Base-by-base conservation (phyloP, 225 moss, liverwort and hornwort genomes). In the Polytrichum formosum region DNA sequence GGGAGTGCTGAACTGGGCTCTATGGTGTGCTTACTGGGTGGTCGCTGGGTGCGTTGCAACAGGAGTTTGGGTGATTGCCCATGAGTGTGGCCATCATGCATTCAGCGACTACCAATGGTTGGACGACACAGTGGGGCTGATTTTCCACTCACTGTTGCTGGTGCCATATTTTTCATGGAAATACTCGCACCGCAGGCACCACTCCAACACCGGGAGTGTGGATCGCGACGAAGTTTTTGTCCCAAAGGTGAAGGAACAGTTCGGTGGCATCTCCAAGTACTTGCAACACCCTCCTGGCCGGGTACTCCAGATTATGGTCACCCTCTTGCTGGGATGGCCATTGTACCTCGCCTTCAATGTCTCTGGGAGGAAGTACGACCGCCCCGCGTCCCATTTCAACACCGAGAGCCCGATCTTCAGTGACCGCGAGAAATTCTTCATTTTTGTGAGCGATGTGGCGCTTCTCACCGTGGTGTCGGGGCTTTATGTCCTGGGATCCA, bases 141-240 rank as follows among this genome's bases (percentile, higher is more conserved):
- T 92, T 10, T 87, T 90, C 61, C 96, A 96, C 71, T 96, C 96
- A 0, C 80, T 83, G 53, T 74, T 96, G 21, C 73, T 96, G 68
- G 96, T 96, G 55, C 96, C 96, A 3, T 96, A 96, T 71, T 96
- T 96, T 68, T 96, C 96, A 10, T 96, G 96, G 96, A 96, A 96
- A 75, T 96, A 76, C 73, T 93, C 93, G 20, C 96, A 96, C 76
- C 90, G 96, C 54, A 79, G 96, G 72, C 96, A 96, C 71, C 96
- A 96, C 75, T 90, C 91, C 65, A 93, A 93, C 81, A 96, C 93
- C 0, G 96, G 91, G 0, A 96, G 90, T 64, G 70, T 93, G 3
- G 96, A 96, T 33, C 87, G 84, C 53, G 96, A 96, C 61, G 96
- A 96, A 65, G 96, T 96, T 0, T 96, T 96, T 22, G 96, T 96